These are phyloP conservation scores for Tolypocladium ovalisporum DNA, from an alignment of 2,329 filamentous ascomycete species.

Conservation along the genomic window DNA sequence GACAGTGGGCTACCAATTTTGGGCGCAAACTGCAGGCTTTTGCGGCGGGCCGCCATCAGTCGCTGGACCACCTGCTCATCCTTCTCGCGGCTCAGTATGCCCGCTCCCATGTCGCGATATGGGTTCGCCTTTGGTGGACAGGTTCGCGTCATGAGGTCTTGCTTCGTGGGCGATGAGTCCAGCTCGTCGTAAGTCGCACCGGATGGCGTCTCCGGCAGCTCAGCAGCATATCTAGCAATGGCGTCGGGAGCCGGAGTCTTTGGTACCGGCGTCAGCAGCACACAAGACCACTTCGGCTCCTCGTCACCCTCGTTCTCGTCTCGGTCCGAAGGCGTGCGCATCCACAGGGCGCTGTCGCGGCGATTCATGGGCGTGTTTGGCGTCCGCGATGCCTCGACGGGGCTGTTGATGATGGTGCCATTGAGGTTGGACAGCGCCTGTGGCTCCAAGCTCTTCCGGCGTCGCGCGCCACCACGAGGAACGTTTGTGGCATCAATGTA, in stretches of 20 bases:
- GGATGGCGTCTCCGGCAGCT: conserved; percentile 35
- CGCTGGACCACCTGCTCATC: conserved; percentile 48
- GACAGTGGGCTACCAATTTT: conserved; percentile 63
- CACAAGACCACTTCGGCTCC: conserved; percentile 29
- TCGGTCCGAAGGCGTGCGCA: conserved; percentile 39
- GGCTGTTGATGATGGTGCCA: conserved; percentile 43
- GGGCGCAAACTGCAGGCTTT: conserved; percentile 69
- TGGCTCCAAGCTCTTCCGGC: conserved; percentile 75
- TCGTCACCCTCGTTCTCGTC: conserved; percentile 24
- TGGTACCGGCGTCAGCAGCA: conserved; percentile 43
- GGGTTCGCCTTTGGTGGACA: conserved; percentile 40
- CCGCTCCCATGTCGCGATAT: conserved; percentile 27
- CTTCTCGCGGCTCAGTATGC: conserved; percentile 37
- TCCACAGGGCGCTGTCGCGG: conserved; percentile 44
- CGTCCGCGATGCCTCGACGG: conserved; percentile 25
- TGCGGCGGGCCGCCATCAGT: conserved; percentile 61
- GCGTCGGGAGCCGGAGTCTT: conserved; percentile 47
- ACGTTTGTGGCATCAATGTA: conserved; percentile 55
- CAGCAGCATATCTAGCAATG: conserved; percentile 40
- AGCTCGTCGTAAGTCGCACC: conserved; percentile 21
- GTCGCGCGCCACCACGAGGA: conserved; percentile 59
- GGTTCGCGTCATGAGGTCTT: conserved; percentile 36
- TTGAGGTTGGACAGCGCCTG: conserved; percentile 58
- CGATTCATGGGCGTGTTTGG: conserved; percentile 39
- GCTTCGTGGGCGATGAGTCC: conserved; percentile 18